Evolutionary conservation across 495 filamentous ascomycete genomes (phyloP).

Genomic region (Zalerion maritima): DNA sequence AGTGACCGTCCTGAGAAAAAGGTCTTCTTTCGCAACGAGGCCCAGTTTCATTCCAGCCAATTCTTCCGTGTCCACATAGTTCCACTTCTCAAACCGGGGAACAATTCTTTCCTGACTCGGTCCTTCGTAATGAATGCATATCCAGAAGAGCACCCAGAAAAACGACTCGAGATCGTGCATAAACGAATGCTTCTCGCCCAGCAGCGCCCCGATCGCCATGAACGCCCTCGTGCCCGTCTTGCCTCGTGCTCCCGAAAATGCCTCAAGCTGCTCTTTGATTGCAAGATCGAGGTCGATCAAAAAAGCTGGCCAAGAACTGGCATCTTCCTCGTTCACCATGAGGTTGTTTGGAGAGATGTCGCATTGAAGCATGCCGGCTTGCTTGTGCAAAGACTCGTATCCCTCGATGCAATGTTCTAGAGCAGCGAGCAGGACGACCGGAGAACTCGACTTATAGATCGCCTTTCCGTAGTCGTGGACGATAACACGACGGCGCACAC

Average conservation of each 20-base stretch:
- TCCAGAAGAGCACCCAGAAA: constrained; percentile 25
- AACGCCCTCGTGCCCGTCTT: constrained; percentile 22
- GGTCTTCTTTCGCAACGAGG: constrained; percentile 7
- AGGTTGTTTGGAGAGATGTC: constrained; percentile 19
- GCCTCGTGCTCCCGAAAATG: constrained; percentile 13
- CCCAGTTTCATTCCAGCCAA: constrained; percentile 14
- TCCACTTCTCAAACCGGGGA: constrained; percentile 13
- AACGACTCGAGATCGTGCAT: constrained; percentile 29
- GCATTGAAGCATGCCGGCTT: constrained; percentile 12
- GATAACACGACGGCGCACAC: constrained; percentile 25
- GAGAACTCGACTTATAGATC: constrained; percentile 23
- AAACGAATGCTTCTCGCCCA: constrained; percentile 12
- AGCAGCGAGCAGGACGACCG: constrained; percentile 15
- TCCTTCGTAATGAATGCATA: constrained; percentile 11
- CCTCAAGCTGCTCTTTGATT: constrained; percentile 10
- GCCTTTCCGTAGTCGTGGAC: constrained; percentile 20
- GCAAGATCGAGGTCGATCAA: constrained; percentile 19
- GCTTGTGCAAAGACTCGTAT: constrained; percentile 11
- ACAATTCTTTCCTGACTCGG: constrained; percentile 5
- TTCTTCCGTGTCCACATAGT: constrained; percentile 12
- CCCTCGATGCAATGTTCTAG: constrained; percentile 17
- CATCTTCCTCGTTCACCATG: constrained; percentile 15
- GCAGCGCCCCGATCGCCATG: constrained; percentile 17
- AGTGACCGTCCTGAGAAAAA: constrained; percentile 10
- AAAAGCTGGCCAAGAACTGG: constrained; percentile 12